Conservation (phyloP, 164 flowering plant species). For the Chloranthus sessilifolius region DNA sequence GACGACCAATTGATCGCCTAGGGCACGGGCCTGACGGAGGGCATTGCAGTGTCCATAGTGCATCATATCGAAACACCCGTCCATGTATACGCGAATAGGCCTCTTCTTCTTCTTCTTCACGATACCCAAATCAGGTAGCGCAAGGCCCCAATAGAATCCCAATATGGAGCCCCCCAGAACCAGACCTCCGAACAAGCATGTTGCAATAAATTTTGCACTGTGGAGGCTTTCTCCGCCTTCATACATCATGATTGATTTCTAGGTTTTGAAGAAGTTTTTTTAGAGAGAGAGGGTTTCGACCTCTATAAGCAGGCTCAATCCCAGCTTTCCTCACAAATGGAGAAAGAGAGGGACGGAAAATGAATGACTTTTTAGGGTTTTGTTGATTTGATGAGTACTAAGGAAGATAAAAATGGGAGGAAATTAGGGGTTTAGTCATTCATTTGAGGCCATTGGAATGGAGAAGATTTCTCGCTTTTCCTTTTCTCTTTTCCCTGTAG, state of each 20-base stretch:
- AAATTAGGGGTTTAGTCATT: no score
- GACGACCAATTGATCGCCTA: conserved; percentile 86
- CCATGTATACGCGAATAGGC: conserved; percentile 93
- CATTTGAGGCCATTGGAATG: no score
- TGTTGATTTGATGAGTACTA: no score
- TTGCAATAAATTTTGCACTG: conserved; percentile 26
- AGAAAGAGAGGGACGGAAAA: no score
- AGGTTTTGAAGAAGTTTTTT: no score
- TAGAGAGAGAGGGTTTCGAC: no score
- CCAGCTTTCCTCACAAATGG: no score
- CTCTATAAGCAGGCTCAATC: no score
- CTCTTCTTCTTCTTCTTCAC: conserved; percentile 31
- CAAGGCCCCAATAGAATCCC: conserved; percentile 26
- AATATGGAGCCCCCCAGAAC: conserved; percentile 43
- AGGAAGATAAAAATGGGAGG: no score
- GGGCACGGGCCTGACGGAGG: conserved; percentile 90
- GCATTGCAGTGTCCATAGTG: conserved; percentile 98
- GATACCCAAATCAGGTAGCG: conserved; percentile 6
- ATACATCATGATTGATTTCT: conserved; percentile 31
- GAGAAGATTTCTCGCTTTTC: no score
- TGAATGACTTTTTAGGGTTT: no score
- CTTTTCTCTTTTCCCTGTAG: no score
- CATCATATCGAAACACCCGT: conserved; percentile 98
- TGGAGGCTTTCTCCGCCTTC: conserved; percentile 22
- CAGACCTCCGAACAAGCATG: conserved; percentile 49